Evolutionary conservation across 345 rosid species (phyloP).

Genomic region (Salix purpurea): DNA sequence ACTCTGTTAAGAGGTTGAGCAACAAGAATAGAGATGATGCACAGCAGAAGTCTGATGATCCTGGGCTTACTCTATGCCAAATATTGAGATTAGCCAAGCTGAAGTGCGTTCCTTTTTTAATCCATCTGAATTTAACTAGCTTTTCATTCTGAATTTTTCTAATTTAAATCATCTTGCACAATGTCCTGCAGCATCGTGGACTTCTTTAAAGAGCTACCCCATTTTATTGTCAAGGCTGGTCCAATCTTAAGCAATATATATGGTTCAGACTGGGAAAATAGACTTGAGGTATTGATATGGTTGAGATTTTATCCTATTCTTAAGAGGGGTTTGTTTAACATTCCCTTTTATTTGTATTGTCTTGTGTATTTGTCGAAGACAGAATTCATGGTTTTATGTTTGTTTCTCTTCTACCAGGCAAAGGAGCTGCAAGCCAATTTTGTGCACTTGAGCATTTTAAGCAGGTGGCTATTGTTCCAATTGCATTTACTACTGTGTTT

Average conservation of each 20-base stretch:
- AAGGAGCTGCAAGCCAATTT: constrained; percentile 81
- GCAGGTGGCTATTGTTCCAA: constrained; percentile 50
- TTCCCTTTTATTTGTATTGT: neutral
- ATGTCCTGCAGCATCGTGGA: constrained; percentile 58
- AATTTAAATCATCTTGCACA: neutral
- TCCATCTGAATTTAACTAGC: neutral
- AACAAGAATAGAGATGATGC: constrained; percentile 37
- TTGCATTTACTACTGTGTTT: neutral
- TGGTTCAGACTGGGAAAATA: constrained; percentile 82
- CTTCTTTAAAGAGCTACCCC: constrained; percentile 88
- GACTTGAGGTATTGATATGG: constrained; percentile 63
- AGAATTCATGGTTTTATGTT: constrained; percentile 12
- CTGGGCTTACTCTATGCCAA: constrained; percentile 56
- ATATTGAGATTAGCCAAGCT: constrained; percentile 68
- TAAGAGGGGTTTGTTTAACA: neutral
- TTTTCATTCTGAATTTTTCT: neutral
- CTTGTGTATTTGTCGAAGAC: constrained; percentile 2
- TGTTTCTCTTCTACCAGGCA: constrained; percentile 42
- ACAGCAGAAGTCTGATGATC: constrained; percentile 33
- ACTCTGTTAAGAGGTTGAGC: constrained; percentile 54
- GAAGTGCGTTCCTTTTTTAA: constrained; percentile 42
- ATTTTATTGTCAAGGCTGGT: constrained; percentile 78
- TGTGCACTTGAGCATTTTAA: constrained; percentile 74
- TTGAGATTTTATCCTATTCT: neutral
- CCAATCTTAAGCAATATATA: constrained; percentile 52